phyloP scores from a whole-genome alignment of 352 stramenopile species.

The Aphanomyces invadans region DNA sequence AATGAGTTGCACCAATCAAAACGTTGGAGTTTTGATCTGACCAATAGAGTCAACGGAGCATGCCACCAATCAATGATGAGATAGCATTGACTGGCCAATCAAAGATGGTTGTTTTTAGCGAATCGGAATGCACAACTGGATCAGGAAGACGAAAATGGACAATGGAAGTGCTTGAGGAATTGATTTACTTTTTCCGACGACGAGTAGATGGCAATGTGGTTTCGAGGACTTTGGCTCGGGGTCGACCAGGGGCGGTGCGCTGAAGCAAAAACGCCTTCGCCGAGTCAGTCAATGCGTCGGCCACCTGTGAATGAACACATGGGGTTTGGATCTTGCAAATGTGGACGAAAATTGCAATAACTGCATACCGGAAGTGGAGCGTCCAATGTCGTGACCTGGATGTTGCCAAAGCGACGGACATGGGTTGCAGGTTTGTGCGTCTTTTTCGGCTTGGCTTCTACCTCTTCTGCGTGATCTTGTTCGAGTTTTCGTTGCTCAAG shows the following conservation, averaged over 20 bases:
- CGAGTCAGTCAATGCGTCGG: neutral
- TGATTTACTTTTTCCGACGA: slow-evolving; percentile 4
- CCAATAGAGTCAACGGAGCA: too few species aligned
- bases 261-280: neutral
- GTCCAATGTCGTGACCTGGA: slow-evolving; percentile 19
- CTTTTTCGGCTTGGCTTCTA: neutral
- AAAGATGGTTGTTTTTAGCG: neutral
- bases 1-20: neutral
- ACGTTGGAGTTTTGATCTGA: too few species aligned
- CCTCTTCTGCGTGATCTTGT: slow-evolving; percentile 6
- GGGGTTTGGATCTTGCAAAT: too few species aligned
- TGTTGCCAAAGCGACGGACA: slow-evolving; percentile 20
- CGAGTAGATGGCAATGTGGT: neutral
- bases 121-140: neutral
- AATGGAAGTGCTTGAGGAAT: neutral
- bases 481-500: neutral
- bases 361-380: neutral
- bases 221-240: slow-evolving; percentile 4
- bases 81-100: neutral
- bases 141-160: neutral
- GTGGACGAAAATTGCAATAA: too few species aligned
- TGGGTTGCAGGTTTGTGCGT: neutral
- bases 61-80: neutral
- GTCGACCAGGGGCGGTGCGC: slow-evolving; percentile 1
- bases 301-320: neutral